These are phyloP conservation scores for Schizophyllum amplum DNA, from an alignment of 1,284 basidiomycete genomes.

Conservation along the genomic window DNA sequence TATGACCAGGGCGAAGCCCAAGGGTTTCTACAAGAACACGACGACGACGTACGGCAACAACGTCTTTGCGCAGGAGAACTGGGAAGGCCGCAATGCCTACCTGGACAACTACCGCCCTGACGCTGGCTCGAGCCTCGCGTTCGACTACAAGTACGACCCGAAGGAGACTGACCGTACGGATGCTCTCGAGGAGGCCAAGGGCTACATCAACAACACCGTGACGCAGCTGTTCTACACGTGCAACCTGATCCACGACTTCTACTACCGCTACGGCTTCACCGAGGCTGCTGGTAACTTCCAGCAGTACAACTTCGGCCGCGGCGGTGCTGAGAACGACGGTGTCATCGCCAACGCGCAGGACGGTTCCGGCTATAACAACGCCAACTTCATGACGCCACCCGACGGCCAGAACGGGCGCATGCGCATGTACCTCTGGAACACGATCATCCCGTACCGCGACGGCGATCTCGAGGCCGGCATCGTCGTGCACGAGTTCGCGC, in stretches of 20 bases:
- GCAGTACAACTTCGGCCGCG: slow-evolving; percentile 89
- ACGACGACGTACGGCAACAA: slow-evolving; percentile 89
- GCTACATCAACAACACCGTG: slow-evolving; percentile 80
- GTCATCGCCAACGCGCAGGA: slow-evolving; percentile 95
- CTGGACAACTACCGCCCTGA: slow-evolving; percentile 76
- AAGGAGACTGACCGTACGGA: slow-evolving; percentile 37
- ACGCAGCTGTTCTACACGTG: slow-evolving; percentile 91
- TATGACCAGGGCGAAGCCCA: slow-evolving; percentile 20
- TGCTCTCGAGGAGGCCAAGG: slow-evolving; percentile 58
- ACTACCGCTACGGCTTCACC: slow-evolving; percentile 83
- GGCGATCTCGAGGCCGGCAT: slow-evolving; percentile 94
- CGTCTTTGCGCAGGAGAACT: slow-evolving; percentile 84
- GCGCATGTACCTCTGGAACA: slow-evolving; percentile 98
- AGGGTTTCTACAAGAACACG: slow-evolving; percentile 51
- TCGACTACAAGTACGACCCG: slow-evolving; percentile 69
- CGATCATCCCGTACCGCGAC: slow-evolving; percentile 82
- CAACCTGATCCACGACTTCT: slow-evolving; percentile 77
- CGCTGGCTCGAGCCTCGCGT: slow-evolving; percentile 45
- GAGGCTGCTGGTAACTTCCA: slow-evolving; percentile 96
- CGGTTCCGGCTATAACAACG: slow-evolving; percentile 87
- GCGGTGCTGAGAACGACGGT: slow-evolving; percentile 81
- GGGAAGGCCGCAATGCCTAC: slow-evolving; percentile 76
- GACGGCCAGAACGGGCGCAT: slow-evolving; percentile 76
- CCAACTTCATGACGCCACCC: slow-evolving; percentile 79
- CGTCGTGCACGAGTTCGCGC: slow-evolving; percentile 84